phyloP scores from a whole-genome alignment of 2,329 filamentous ascomycete species.

The Diaporthe citrichinensis region DNA sequence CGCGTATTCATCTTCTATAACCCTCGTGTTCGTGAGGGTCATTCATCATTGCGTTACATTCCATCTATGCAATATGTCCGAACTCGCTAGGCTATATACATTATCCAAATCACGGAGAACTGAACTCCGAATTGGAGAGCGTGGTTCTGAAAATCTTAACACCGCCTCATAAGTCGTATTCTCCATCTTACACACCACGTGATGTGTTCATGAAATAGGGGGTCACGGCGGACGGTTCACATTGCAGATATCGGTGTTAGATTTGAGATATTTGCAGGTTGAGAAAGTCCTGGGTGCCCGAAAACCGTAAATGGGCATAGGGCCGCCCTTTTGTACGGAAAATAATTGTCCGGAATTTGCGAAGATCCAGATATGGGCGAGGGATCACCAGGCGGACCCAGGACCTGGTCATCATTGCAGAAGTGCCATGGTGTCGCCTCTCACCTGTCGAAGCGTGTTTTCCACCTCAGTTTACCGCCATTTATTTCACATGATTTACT shows the following conservation, averaged over 20 bases:
- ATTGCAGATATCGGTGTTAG: neutral
- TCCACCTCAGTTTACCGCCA: neutral
- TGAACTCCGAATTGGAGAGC: neutral
- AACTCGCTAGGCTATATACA: neutral
- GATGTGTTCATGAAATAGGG: neutral
- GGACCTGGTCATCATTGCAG: neutral
- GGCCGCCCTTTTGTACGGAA: neutral
- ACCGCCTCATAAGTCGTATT: neutral
- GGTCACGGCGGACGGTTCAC: neutral
- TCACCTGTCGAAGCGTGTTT: neutral
- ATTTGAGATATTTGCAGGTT: neutral
- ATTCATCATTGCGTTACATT: neutral
- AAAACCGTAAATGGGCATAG: neutral
- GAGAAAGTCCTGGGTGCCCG: neutral
- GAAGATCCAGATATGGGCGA: neutral
- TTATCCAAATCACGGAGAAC: neutral
- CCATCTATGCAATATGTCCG: neutral
- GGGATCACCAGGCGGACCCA: neutral
- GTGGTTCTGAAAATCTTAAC: neutral
- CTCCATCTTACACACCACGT: neutral
- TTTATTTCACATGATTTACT: neutral
- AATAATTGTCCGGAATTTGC: no score
- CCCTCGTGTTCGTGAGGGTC: neutral
- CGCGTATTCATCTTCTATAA: no score
- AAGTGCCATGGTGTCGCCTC: neutral